Percentiles rank a stretch among this genome's conserved stretches.
phyloP scores from a whole-genome alignment of 2,329 filamentous ascomycete species.

The Ophiosphaerella herpotricha region DNA sequence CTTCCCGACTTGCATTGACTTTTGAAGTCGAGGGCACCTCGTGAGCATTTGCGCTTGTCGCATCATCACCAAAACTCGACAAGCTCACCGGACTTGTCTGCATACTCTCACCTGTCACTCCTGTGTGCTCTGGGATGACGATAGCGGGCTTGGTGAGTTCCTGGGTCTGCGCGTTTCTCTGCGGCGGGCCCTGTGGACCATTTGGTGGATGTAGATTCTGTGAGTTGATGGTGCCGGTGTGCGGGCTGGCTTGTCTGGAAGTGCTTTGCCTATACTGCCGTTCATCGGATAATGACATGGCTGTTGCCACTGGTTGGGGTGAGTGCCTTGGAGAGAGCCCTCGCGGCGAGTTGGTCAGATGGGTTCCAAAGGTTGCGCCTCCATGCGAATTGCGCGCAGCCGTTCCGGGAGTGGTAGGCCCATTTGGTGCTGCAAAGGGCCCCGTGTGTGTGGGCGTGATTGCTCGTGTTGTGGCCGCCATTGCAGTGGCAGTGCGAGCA shows the following conservation, averaged over 20 bases:
- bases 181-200: slow-evolving; percentile 48
- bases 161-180: slow-evolving; percentile 55
- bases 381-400: slow-evolving; percentile 30
- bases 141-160: slow-evolving; percentile 53
- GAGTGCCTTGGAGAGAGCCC: slow-evolving; percentile 48
- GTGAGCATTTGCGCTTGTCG: slow-evolving; percentile 54
- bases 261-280: slow-evolving; percentile 50
- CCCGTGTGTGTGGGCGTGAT: slow-evolving; percentile 50
- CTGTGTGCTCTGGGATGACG: slow-evolving; percentile 52
- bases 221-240: slow-evolving; percentile 52
- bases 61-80: slow-evolving; percentile 60
- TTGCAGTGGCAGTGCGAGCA: slow-evolving; percentile 19
- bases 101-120: slow-evolving; percentile 49
- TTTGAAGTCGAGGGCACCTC: slow-evolving; percentile 56
- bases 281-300: slow-evolving; percentile 55
- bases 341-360: slow-evolving; percentile 50
- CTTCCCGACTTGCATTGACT: slow-evolving; percentile 42
- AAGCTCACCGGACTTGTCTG: slow-evolving; percentile 60
- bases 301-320: slow-evolving; percentile 52
- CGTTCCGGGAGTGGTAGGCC: slow-evolving; percentile 48
- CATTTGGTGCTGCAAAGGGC: slow-evolving; percentile 46
- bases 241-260: slow-evolving; percentile 54
- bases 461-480: slow-evolving; percentile 52
- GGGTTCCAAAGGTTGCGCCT: slow-evolving; percentile 41
- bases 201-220: slow-evolving; percentile 51